Base-by-base conservation (phyloP, 2,329 filamentous ascomycete species). In the Colletotrichum coccodes region DNA sequence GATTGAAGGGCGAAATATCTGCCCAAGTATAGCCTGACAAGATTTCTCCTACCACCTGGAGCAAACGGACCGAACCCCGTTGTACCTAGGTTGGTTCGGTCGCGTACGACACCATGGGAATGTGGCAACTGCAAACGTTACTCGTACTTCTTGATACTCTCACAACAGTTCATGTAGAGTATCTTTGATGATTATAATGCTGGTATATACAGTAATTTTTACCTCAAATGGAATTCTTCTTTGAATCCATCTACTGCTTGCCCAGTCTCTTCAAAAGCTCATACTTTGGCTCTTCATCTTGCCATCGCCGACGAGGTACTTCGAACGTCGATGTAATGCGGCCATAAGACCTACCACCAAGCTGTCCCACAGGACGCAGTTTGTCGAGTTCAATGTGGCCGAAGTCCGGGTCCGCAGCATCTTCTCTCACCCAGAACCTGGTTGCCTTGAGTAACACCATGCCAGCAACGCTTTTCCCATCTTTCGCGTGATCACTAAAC, bases 271-370 rank as follows among this genome's bases (percentile, higher is more conserved):
- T 23, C 4, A 75, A 59, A n/a, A 72, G 18, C 26, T 68, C 53
- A 3, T 62, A 71, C 36, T 71, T 70, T 1, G 65, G 68, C 9
- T 67, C 52, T 60, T 75, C 72, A 44, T 76, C 74, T 5, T 58
- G 47, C 73, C 75, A 76, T 14, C 44, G 69, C 18, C 75, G 68
- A 21, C 44, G 44, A 21, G 86, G 88, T 26, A 97, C 79, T 83
- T 97, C 94, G 32, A 94, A 81, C 0, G 83, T 91, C 70, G 95
- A 90, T 0, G 87, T 90, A 0, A 88, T 83, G 38, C 94, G 86
- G 0, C 86, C 91, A 77, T 97, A 98, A 0, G 91, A 92, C 73
- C 97, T 97, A 1, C 95, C 95, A 28, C 95, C 95, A 28, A 98
- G 75, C 46, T 95, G 88, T 69, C 89, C 89, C 18, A 97, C 86